Evolutionary conservation across 139 green algal species (phyloP).

Genomic region (Picochlorum costavermella): DNA sequence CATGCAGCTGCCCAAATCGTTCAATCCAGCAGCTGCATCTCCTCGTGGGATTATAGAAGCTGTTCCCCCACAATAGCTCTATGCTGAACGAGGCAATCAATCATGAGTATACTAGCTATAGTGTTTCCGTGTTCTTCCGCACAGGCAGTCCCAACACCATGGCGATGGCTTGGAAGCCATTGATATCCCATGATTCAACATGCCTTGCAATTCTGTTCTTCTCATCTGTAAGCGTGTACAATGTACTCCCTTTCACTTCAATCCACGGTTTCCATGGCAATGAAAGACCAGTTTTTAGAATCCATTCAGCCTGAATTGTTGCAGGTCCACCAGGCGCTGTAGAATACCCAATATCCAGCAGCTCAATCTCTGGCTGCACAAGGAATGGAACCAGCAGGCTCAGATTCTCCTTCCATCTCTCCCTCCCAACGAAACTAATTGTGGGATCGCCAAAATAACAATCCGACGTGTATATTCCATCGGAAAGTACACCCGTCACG

Average conservation of each 20-base stretch:
- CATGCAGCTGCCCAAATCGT: not conserved
- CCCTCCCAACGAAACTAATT: slow-evolving; percentile 40
- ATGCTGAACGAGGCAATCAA: too few species aligned
- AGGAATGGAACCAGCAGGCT: slow-evolving; percentile 49
- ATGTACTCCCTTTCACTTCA: slow-evolving; percentile 34
- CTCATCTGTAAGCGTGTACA: slow-evolving; percentile 21
- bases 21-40: not conserved
- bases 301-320: slow-evolving; percentile 33
- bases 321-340: not conserved
- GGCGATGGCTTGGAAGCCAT: slow-evolving; percentile 11
- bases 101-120: too few species aligned
- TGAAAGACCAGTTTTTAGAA: slow-evolving; percentile 30
- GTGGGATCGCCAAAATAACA: slow-evolving; percentile 58
- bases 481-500: slow-evolving; percentile 34
- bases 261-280: slow-evolving; percentile 52
- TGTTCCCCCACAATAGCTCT: not conserved
- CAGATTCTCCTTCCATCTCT: slow-evolving; percentile 51
- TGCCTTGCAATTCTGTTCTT: slow-evolving; percentile 19
- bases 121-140: too few species aligned
- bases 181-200: slow-evolving; percentile 25
- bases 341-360: not conserved
- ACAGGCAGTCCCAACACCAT: slow-evolving; percentile 13
- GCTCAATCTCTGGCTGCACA: slow-evolving; percentile 20
- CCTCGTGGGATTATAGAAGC: not conserved
- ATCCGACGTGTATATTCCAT: slow-evolving; percentile 44